A percentile compares a stretch with the other conserved stretches of the same genome.
Evolutionary conservation across 1,284 basidiomycete genomes (phyloP).

Genomic region (Peniophora sp.): DNA sequence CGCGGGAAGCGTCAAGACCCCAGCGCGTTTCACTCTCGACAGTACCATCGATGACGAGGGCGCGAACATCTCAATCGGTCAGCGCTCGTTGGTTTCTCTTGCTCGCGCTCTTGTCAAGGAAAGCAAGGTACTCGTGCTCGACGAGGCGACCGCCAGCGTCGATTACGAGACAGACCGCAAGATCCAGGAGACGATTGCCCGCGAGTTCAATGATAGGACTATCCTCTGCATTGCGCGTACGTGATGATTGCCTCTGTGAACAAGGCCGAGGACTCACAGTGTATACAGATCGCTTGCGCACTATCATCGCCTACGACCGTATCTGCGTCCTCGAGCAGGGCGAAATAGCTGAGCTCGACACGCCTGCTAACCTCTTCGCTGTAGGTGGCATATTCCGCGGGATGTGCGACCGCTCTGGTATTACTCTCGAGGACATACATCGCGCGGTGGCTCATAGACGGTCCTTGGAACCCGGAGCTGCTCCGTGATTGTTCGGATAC

Average conservation of each 20-base stretch:
- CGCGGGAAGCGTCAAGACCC: slow-evolving; percentile 17
- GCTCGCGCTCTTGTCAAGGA: slow-evolving; percentile 79
- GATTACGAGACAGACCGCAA: slow-evolving; percentile 80
- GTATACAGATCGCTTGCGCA: slow-evolving; percentile 53
- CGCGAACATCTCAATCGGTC: slow-evolving; percentile 45
- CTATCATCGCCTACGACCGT: slow-evolving; percentile 75
- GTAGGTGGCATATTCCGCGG: slow-evolving; percentile 53
- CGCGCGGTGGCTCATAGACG: slow-evolving; percentile 1
- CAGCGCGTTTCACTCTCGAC: slow-evolving; percentile 65
- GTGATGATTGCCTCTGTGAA: slow-evolving; percentile 14
- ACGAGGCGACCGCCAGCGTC: slow-evolving; percentile 79
- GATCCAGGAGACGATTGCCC: slow-evolving; percentile 81
- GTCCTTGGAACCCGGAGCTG: too few relatives aligned
- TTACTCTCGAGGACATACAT: slow-evolving; percentile 46
- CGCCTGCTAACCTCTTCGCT: slow-evolving; percentile 54
- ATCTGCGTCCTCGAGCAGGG: slow-evolving; percentile 72
- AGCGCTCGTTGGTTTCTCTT: slow-evolving; percentile 75
- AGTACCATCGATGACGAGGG: slow-evolving; percentile 82
- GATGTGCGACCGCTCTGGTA: slow-evolving; percentile 59
- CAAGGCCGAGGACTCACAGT: not conserved
- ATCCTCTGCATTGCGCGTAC: slow-evolving; percentile 74
- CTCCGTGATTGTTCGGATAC: too few relatives aligned
- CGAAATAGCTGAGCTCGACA: slow-evolving; percentile 65
- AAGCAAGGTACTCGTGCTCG: slow-evolving; percentile 69
- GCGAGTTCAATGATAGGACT: slow-evolving; percentile 75